Evolutionary conservation across 352 stramenopile species (phyloP).

Genomic region (Aphanomyces astaci): DNA sequence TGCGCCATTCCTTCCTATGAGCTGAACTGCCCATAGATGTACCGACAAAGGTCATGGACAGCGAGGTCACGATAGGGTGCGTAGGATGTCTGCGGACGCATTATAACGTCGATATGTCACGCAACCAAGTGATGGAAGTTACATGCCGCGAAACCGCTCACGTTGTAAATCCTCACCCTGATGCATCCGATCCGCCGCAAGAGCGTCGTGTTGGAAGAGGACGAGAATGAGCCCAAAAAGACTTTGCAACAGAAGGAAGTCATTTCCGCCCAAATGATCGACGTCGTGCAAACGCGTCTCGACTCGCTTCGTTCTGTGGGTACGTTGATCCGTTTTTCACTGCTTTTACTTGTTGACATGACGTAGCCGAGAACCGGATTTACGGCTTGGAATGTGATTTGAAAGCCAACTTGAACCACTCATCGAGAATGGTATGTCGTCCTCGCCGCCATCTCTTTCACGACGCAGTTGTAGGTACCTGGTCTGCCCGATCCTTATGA

Average conservation of each 20-base stretch:
- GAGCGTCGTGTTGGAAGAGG: neutral
- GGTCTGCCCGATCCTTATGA: conserved; percentile 60
- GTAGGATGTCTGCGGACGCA: no score
- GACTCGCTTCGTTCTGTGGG: conserved; percentile 56
- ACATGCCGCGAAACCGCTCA: no score
- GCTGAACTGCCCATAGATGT: no score
- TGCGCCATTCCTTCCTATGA: no score
- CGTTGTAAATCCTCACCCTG: neutral
- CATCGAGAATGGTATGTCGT: conserved; percentile 46
- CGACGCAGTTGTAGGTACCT: conserved; percentile 19
- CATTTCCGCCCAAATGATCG: conserved; percentile 74
- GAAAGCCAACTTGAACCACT: conserved; percentile 61
- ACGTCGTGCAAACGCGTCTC: conserved; percentile 59
- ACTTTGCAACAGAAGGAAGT: conserved; percentile 66
- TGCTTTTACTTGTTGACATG: neutral
- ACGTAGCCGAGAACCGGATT: conserved; percentile 50
- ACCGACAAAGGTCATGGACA: no score
- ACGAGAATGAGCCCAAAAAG: conserved; percentile 37
- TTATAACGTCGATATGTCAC: no score
- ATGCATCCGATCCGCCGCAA: neutral
- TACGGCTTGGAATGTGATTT: conserved; percentile 68
- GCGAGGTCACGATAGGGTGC: no score
- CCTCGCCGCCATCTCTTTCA: neutral
- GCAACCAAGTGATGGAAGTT: no score
- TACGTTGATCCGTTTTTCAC: conserved; percentile 18